These are phyloP conservation scores for Anaeromyces robustus DNA, from an alignment of 192 early-diverging fungal species.

Conservation along the genomic window DNA sequence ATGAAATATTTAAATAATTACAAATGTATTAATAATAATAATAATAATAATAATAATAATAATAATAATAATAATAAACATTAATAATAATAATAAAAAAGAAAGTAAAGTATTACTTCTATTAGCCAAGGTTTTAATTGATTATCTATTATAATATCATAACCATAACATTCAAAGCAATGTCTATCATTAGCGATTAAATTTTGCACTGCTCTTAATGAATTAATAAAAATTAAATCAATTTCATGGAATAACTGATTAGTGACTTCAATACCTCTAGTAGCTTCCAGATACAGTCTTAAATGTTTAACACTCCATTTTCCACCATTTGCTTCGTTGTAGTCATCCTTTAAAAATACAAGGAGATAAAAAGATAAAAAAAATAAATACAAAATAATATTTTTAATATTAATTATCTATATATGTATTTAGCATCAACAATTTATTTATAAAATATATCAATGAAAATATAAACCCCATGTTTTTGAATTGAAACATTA, in stretches of 20 bases:
- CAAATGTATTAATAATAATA: too few relatives aligned
- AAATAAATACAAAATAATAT: not conserved
- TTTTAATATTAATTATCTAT: too few relatives aligned
- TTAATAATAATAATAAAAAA: not conserved
- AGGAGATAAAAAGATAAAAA: not conserved
- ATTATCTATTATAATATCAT: constrained; percentile 34
- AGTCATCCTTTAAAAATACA: constrained; percentile 20
- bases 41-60: too few relatives aligned
- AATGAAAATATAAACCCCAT: constrained; percentile 11
- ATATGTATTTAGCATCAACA: too few relatives aligned
- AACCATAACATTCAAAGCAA: constrained; percentile 43
- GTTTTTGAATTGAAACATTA: constrained; percentile 43
- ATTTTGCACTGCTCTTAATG: constrained; percentile 27
- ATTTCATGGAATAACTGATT: constrained; percentile 26
- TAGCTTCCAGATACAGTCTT: constrained; percentile 24
- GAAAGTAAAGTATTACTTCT: constrained; percentile 19
- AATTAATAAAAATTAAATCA: constrained; percentile 34
- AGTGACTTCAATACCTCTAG: constrained; percentile 17
- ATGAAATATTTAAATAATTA: too few relatives aligned
- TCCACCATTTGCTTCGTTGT: constrained; percentile 39
- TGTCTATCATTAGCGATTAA: constrained; percentile 28
- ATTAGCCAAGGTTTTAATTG: constrained; percentile 37
- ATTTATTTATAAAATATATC: too few relatives aligned
- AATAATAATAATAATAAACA: not conserved
- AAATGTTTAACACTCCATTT: constrained; percentile 35